A percentile compares a stretch with the other conserved stretches of the same genome.
Conservation (phyloP, 805 yeast species). For the Teunomyces funiuensis region DNA sequence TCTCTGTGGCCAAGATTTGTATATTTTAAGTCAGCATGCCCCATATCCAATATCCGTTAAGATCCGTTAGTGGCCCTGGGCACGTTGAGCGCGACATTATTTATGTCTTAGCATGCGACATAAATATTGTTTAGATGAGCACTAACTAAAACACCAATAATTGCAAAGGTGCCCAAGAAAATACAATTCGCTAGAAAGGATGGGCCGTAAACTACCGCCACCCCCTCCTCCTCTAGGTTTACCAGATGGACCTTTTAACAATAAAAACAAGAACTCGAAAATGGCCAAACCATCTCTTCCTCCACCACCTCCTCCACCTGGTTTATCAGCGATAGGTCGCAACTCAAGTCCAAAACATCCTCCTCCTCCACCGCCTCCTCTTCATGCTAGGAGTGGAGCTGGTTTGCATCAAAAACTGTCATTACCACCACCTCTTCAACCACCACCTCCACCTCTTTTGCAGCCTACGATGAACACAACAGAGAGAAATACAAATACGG, state of each 20-base stretch:
- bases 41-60: not conserved
- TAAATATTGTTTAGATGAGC: constrained; percentile 1
- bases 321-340: not conserved
- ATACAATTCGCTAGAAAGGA: constrained; percentile 2
- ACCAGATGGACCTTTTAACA: constrained; percentile 1
- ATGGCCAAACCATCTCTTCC: not conserved
- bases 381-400: constrained; percentile 15
- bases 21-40: not conserved
- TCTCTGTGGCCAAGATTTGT: not conserved
- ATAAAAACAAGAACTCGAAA: constrained; percentile 1
- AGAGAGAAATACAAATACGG: not conserved
- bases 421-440: constrained; percentile 26
- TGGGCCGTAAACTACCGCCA: constrained; percentile 15
- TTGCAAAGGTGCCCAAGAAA: not conserved
- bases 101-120: not conserved
- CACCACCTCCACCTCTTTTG: constrained; percentile 11
- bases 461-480: not conserved
- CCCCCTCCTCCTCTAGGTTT: constrained; percentile 26
- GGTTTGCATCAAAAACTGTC: constrained; percentile 17
- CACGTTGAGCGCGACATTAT: not conserved
- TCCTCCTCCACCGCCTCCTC: constrained; percentile 15
- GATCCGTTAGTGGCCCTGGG: not conserved
- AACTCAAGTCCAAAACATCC: not conserved
- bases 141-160: not conserved
- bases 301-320: constrained; percentile 5